phyloP scores from a whole-genome alignment of 2,329 filamentous ascomycete genomes.

The Aspergillus neoniger region DNA sequence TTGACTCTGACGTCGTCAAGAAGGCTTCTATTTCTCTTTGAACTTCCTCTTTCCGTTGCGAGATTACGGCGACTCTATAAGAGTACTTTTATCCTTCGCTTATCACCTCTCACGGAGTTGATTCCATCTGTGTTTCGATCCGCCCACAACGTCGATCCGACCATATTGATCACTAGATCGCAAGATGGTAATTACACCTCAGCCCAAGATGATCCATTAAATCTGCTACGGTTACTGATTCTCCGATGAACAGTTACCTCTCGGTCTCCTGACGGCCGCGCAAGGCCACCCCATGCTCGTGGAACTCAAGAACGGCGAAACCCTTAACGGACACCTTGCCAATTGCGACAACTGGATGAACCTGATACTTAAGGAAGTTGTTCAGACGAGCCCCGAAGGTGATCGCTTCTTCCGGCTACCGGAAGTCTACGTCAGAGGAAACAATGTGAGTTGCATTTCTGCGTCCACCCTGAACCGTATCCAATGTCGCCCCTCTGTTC shows the following conservation, averaged over 20 bases:
- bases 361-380: conserved; percentile 92
- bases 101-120: not conserved
- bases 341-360: conserved; percentile 99
- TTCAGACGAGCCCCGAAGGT: conserved; percentile 92
- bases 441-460: conserved; percentile 69
- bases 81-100: not conserved
- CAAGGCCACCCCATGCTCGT: conserved; percentile 98
- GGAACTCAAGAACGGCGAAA: conserved; percentile 96
- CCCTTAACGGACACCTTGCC: conserved; percentile 91
- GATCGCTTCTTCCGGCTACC: conserved; percentile 90
- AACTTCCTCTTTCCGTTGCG: not conserved
- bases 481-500: not conserved
- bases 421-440: conserved; percentile 95
- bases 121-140: not conserved
- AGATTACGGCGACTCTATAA: not conserved
- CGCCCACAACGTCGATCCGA: not conserved
- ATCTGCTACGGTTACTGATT: not conserved
- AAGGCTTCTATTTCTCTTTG: not conserved
- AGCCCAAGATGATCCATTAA: too few species aligned
- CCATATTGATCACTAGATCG: not conserved
- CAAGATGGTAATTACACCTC: not conserved
- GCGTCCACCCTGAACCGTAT: not conserved
- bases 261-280: conserved; percentile 87
- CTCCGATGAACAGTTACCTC: conserved; percentile 54
- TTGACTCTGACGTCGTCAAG: not conserved